These are phyloP conservation scores for Pezicula neosporulosa DNA, from an alignment of 2,329 filamentous ascomycete species.

Conservation along the genomic window DNA sequence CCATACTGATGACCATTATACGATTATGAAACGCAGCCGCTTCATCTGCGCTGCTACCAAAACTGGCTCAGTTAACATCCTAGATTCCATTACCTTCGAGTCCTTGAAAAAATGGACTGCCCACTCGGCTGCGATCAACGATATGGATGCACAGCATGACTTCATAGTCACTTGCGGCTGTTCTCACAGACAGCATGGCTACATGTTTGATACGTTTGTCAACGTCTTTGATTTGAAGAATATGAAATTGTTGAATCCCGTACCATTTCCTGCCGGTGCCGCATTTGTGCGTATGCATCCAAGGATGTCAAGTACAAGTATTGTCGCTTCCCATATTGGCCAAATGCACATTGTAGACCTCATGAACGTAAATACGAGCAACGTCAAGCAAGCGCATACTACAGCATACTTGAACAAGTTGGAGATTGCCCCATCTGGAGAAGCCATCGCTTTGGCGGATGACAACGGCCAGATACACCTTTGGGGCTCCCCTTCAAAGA, in stretches of 20 bases:
- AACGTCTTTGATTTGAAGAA: conserved; percentile 96
- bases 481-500: conserved; percentile 67
- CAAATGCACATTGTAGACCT: conserved; percentile 96
- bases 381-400: conserved; percentile 64
- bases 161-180: conserved; percentile 95
- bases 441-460: conserved; percentile 65
- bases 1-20: conserved; percentile 73
- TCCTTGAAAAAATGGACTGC: conserved; percentile 87
- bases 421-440: conserved; percentile 68
- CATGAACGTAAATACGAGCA: conserved; percentile 69
- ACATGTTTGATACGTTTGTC: conserved; percentile 86
- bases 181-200: conserved; percentile 73
- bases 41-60: conserved; percentile 91
- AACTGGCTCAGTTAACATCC: conserved; percentile 77
- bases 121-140: conserved; percentile 83
- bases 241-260: conserved; percentile 80
- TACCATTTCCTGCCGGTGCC: conserved; percentile 87
- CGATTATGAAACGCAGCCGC: conserved; percentile 84
- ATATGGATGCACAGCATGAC: conserved; percentile 96
- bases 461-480: conserved; percentile 62
- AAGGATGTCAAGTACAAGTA: conserved; percentile 88
- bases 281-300: conserved; percentile 97
- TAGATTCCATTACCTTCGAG: conserved; percentile 75
- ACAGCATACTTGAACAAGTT: conserved; percentile 57
- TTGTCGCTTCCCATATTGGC: conserved; percentile 87